Evolutionary conservation across 2,329 filamentous ascomycete genomes (phyloP), one percentile per base, ranked within the genome.

Genomic region (Diplodia mutila): DNA sequence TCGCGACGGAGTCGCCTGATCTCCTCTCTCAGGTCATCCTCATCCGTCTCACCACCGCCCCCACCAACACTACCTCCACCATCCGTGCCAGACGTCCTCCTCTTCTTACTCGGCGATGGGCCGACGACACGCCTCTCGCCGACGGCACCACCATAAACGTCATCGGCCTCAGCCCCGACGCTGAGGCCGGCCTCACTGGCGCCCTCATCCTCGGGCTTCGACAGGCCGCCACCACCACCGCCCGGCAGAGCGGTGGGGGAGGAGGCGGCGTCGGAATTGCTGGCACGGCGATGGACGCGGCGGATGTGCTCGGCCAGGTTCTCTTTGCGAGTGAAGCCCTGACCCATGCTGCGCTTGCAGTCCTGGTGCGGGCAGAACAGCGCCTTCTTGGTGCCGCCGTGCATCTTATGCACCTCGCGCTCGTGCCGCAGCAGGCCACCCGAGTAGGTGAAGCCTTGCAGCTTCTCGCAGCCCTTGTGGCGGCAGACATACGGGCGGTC

Each of bases 261-360:
- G 5, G 68, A 42, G 8, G 66, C 67, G 37, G 53, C 65, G 23
- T 68, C 67, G 3, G 54, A 42, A 27, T 39, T 76, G 68, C 77
- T 79, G 25, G 76, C 76, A 59, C 76, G 70, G 25, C 78, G 76
- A 77, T 98, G 94, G n/a, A 96, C 92, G 29, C 94, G 89, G 23
- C 94, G 91, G 21, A 97, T 83, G 79, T 98, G 94, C 80, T 98
- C 94, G 76, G 94, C 93, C 4, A 97, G 84, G 74, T 98, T 98
- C 80, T 98, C 94, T 75, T 94, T 91, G 61, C 94, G 89, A 9
- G 94, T 96, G 78, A 98, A 98, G 25, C 93, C 93, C 74, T 93
- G 92, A 70, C 93, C 94, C 0, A 88, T 89, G 75, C 93, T 92
- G 46, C 94, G 90, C 78, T 97, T 97, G 85, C 94, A 98, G 76